phyloP scores from a whole-genome alignment of 164 flowering plant species.

The Vitis cinerea region DNA sequence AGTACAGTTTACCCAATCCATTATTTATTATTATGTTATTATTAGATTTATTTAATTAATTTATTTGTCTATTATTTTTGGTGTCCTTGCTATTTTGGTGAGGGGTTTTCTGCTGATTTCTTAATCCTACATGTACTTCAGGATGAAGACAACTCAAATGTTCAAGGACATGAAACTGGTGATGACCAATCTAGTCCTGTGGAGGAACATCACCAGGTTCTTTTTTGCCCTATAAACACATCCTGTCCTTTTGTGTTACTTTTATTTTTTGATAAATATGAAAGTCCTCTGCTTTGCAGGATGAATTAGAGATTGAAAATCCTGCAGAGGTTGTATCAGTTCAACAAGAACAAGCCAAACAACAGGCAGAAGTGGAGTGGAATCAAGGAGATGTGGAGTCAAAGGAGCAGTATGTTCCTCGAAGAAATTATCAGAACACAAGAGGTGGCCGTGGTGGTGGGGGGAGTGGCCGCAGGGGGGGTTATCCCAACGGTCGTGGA shows the following conservation, averaged over 20 bases:
- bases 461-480: constrained; percentile 56
- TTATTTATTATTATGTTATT: too few species aligned
- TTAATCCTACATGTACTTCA: constrained; percentile 19
- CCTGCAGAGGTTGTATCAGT: constrained; percentile 24
- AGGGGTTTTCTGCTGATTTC: not conserved
- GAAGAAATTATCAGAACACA: constrained; percentile 53
- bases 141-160: constrained; percentile 41
- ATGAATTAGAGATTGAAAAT: constrained; percentile 35
- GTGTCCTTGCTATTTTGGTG: not conserved
- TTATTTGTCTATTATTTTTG: too few species aligned
- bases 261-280: not conserved
- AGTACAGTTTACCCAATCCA: too few species aligned
- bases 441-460: constrained; percentile 73
- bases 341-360: constrained; percentile 35
- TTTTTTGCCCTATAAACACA: not conserved
- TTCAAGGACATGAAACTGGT: constrained; percentile 36
- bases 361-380: constrained; percentile 37
- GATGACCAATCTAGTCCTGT: constrained; percentile 32
- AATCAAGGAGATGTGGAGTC: constrained; percentile 31
- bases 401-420: constrained; percentile 45
- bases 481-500: constrained; percentile 69
- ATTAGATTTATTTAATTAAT: too few species aligned
- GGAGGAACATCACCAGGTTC: constrained; percentile 52
- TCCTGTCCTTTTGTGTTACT: not conserved
- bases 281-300: constrained; percentile 33